Conservation (phyloP, 2,329 filamentous ascomycete species). For the Neonectria neomacrospora region DNA sequence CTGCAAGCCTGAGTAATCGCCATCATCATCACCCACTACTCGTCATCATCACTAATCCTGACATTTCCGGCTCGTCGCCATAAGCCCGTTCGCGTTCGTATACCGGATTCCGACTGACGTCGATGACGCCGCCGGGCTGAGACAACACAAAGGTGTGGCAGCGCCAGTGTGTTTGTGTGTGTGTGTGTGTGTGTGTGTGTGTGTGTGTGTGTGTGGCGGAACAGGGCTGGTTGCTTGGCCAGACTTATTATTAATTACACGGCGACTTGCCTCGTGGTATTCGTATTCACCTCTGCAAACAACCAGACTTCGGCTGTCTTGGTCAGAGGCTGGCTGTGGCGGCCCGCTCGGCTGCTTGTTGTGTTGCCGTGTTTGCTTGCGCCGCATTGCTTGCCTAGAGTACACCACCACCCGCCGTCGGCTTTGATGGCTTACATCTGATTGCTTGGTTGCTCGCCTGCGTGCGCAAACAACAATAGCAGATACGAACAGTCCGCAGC, state of each 20-base stretch:
- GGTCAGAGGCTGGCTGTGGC: constrained; percentile 11
- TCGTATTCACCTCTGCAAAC: constrained; percentile 6
- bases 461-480: constrained; percentile 8
- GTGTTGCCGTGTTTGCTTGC: constrained; percentile 13
- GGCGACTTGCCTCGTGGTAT: constrained; percentile 2
- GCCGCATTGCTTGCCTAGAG: constrained; percentile 23
- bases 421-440: background rate
- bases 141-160: constrained; percentile 10
- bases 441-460: background rate
- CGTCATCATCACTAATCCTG: constrained; percentile 18
- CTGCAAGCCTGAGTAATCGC: constrained; percentile 24
- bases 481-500: background rate
- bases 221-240: constrained; percentile 1
- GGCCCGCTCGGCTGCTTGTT: constrained; percentile 13
- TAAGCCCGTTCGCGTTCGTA: constrained; percentile 12
- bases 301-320: constrained; percentile 1
- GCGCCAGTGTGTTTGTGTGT: background rate
- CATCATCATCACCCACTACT: constrained; percentile 6
- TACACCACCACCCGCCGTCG: background rate
- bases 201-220: constrained; percentile 6
- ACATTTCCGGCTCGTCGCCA: constrained; percentile 6
- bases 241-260: background rate
- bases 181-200: constrained; percentile 11
- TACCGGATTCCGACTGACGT: constrained; percentile 12
- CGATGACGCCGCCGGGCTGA: constrained; percentile 15